phyloP scores from a whole-genome alignment of 2,329 filamentous ascomycete species.

The Colletotrichum sp. region DNA sequence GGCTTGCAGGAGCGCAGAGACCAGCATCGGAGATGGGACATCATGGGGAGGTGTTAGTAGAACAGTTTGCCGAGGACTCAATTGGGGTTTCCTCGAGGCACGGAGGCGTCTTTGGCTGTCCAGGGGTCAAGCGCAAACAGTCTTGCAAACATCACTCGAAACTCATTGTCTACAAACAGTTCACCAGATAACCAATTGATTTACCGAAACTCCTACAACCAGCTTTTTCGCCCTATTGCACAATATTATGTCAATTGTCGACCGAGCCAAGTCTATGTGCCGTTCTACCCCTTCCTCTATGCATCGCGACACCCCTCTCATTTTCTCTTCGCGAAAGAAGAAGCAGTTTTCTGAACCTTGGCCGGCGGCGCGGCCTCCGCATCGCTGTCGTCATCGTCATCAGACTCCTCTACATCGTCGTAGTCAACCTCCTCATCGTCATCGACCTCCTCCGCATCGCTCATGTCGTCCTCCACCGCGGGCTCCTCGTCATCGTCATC shows the following conservation, averaged over 20 bases:
- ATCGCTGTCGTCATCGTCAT: constrained; percentile 62
- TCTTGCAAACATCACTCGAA: neutral
- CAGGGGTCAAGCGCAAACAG: neutral
- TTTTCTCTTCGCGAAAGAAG: constrained; percentile 40
- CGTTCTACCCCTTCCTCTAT: constrained; percentile 2
- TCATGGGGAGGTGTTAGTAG: accelerated
- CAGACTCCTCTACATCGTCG: constrained; percentile 61
- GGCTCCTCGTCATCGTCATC: constrained; percentile 47
- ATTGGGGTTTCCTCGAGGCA: neutral
- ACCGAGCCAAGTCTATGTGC: constrained; percentile 21
- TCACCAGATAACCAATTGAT: neutral
- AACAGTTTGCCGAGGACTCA: neutral
- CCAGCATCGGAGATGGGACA: neutral
- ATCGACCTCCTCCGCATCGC: constrained; percentile 52
- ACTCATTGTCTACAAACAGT: neutral
- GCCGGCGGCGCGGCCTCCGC: constrained; percentile 52
- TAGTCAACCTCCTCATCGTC: constrained; percentile 67
- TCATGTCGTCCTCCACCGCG: constrained; percentile 47
- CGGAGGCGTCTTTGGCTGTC: neutral
- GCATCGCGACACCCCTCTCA: constrained; percentile 24
- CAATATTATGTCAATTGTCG: constrained; percentile 22
- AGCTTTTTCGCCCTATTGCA: constrained; percentile 12
- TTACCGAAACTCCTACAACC: constrained; percentile 16
- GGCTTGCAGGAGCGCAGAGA: neutral
- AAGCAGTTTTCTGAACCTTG: constrained; percentile 47